Evolutionary conservation across 2,329 filamentous ascomycete species (phyloP), one percentile per base, ranked within the genome.

Genomic region (Amauroascus niger): DNA sequence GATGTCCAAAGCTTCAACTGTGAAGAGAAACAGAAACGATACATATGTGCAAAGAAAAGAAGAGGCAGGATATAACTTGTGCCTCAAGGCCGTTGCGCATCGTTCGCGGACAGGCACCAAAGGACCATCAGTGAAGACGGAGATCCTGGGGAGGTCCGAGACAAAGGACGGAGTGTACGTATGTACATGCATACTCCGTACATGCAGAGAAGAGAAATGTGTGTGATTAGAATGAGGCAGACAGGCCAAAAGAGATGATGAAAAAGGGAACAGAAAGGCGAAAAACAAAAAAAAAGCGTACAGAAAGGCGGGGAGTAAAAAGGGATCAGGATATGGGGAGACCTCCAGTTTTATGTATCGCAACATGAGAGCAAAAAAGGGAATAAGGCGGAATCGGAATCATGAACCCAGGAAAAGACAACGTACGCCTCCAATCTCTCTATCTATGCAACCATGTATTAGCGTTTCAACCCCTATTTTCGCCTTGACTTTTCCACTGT

Each of bases 281-380:
- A 28, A 46, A 22, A 39, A 39, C 14, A 9, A 39, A 39, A 35
- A 35, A 35, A 14, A 11, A 9, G 9, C 26, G 9, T 9, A 11
- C 32, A 35, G 5, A 39, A 39, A 16, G 35, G n/a, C 13, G 26
- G 18, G 13, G 32, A 35, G 32, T 14, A 48, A 35, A 48, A 30
- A 18, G 3, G 14, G 22, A 45, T n/a, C n/a, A n/a, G n/a, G n/a
- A n/a, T n/a, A n/a, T 14, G 11, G 11, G 14, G 32, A 35, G 20
- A n/a, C 13, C 18, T n/a, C 30, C 33, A 20, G n/a, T 49, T 49
- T 49, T 49, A 26, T 49, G 46, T 49, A 49, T 49, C 46, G 18
- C 46, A 59, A 54, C 54, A 59, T 46, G 26, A 11, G 3, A 35
- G 4, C 33, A 39, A 48, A 54, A 49, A 49, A 20, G 51, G 30